Conservation (phyloP, 2,329 filamentous ascomycete genomes). For the Paecilomyces variotii region DNA sequence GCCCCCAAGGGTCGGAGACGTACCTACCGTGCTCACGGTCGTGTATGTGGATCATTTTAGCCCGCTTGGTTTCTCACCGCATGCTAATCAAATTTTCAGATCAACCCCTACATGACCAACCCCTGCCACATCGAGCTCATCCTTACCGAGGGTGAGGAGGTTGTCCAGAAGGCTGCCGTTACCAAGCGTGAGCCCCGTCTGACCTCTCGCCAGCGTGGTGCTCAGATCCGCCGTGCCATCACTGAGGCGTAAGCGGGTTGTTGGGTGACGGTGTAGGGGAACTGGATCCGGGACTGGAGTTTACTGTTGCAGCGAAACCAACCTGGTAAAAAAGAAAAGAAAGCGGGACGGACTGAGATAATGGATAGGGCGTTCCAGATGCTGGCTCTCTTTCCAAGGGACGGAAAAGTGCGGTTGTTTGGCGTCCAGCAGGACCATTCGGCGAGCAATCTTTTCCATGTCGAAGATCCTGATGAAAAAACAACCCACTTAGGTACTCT, state of each 20-base stretch:
- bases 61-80: neutral
- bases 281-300: neutral
- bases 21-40: conserved; percentile 99
- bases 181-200: conserved; percentile 62
- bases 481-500: neutral
- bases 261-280: conserved; percentile 18
- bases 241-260: conserved; percentile 43
- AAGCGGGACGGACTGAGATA: neutral
- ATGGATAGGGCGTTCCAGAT: neutral
- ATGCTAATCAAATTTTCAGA: conserved; percentile 49
- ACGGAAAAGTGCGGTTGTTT: neutral
- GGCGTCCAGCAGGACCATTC: neutral
- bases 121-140: conserved; percentile 99
- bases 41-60: conserved; percentile 59
- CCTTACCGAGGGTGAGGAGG: conserved; percentile 94
- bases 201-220: conserved; percentile 85
- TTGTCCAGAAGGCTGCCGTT: conserved; percentile 80
- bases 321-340: conserved; percentile 1
- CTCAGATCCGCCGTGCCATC: conserved; percentile 54
- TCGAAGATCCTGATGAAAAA: neutral
- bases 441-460: neutral
- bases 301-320: neutral
- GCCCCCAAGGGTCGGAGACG: conserved; percentile 98
- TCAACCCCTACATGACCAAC: conserved; percentile 99
- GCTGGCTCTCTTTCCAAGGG: neutral